Evolutionary conservation across 2,329 filamentous ascomycete genomes (phyloP), one percentile per base, ranked within the genome.

Genomic region (Blumeriella jaapii): DNA sequence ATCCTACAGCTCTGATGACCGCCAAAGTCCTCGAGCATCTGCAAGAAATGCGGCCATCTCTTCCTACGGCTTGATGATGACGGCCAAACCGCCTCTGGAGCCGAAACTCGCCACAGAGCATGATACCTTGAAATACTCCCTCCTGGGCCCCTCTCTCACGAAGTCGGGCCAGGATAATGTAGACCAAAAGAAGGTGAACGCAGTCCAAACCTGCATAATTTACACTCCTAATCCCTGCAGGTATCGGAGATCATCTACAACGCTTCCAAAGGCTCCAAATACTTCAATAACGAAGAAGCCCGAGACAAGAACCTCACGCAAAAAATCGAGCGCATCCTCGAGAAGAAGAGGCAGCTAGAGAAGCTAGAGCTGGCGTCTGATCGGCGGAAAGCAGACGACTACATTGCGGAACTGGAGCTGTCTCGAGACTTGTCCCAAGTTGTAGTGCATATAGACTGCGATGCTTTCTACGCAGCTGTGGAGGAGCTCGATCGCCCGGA

Each of bases 221-320:
- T n/a, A n/a, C n/a, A n/a, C n/a, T n/a, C n/a, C n/a, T n/a, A 10
- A 2, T 14, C 2, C 13, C 11, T n/a, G 8, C 31, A 80, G 76
- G 86, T 98, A 31, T 93, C 87, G 2, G 87, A 96, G 50, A 79
- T 96, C 48, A 98, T 98, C 41, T 96, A 95, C 61, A 85, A 93
- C 57, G 86, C 87, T 8, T 95, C 86, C 11, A 95, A 93, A 56
- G 91, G 91, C 30, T 93, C 85, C 47, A 95, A 94, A 57, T 98
- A 80, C 63, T 98, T 96, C 68, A 83, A 80, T 48, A 84, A 87
- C 40, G 91, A 98, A 58, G 81, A 94, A 55, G 69, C 63, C 38
- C 80, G 78, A 50, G 89, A 96, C 62, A 79, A 80, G 51, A 68
- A 73, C 28, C 70, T 96, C 13, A 95, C 89, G 0, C 68, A 78